Evolutionary conservation across 2,329 filamentous ascomycete genomes (phyloP).

Genomic region (Paecilomyces formosus): DNA sequence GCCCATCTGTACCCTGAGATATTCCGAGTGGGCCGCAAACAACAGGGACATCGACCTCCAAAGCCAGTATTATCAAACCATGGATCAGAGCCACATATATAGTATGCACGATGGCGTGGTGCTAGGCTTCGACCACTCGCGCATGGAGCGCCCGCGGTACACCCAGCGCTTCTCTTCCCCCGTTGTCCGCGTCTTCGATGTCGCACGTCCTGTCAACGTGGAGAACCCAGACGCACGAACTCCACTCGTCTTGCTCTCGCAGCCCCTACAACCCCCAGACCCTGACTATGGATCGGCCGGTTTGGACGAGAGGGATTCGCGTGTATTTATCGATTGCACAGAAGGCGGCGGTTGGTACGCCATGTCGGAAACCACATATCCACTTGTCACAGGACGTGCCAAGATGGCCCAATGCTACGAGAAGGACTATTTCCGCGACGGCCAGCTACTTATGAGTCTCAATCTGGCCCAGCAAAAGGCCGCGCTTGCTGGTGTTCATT

Average conservation of each 20-base stretch:
- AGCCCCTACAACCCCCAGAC: slow-evolving; percentile 61
- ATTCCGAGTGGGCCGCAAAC: slow-evolving; percentile 92
- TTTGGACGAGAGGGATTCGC: slow-evolving; percentile 49
- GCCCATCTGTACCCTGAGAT: slow-evolving; percentile 80
- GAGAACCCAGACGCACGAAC: slow-evolving; percentile 54
- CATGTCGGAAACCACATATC: slow-evolving; percentile 78
- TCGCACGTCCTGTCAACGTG: slow-evolving; percentile 65
- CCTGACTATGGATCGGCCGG: slow-evolving; percentile 28
- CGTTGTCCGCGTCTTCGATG: slow-evolving; percentile 81
- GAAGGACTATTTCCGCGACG: slow-evolving; percentile 38
- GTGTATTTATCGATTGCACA: slow-evolving; percentile 81
- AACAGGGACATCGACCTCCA: slow-evolving; percentile 82
- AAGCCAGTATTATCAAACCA: slow-evolving; percentile 68
- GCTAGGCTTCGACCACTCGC: slow-evolving; percentile 66
- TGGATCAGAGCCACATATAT: slow-evolving; percentile 85
- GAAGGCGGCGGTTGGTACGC: slow-evolving; percentile 88
- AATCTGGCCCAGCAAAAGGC: slow-evolving; percentile 46
- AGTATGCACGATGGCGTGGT: slow-evolving; percentile 78
- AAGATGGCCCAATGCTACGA: slow-evolving; percentile 51
- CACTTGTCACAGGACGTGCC: slow-evolving; percentile 68
- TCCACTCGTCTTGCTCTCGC: slow-evolving; percentile 76
- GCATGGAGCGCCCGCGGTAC: slow-evolving; percentile 52
- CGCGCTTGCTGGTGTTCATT: slow-evolving; percentile 65
- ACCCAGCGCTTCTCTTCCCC: slow-evolving; percentile 65
- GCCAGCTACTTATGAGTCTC: slow-evolving; percentile 31